Evolutionary conservation across 257 asterid genomes (phyloP), one percentile per base, ranked within the genome.

Genomic region (Solanum piurae): DNA sequence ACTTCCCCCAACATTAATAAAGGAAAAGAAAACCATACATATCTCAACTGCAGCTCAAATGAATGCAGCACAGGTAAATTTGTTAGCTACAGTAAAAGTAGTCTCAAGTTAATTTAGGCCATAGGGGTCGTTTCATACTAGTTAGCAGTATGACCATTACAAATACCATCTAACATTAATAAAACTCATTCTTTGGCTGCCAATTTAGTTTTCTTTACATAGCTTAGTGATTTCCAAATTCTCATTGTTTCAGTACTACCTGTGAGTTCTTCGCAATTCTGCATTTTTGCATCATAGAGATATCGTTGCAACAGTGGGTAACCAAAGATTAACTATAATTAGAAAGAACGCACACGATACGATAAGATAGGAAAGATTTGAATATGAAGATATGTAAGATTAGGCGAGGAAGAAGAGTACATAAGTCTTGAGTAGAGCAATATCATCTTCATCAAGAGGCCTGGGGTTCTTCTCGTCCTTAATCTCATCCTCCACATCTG

Each of bases 401-500:
- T 88, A 91, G 92, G 92, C 69, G 20, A 46, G 85, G 18, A 80
- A 18, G 29, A 49, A 44, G 37, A 84, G 55, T 91, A 93, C 98
- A 88, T 94, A 96, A 77, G 99, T 95, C 88, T 96, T 96, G 87
- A 96, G 98, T 55, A 96, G 93, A 31, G 99, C 98, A 44, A 95
- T 96, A 89, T 96, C 99, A 83, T 93, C 99, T 86, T 95, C 99
- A 82, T 96, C 99, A 44, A 95, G 96, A 20, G 99, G 98, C 80
- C 91, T 91, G 29, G 98, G 98, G 87, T 94, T 96, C 93, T 96
- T 95, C 95, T 96, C 98, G 91, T 96, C 98, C 93, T 93, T 95
- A 93, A 94, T 94, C 89, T 95, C 97, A 71, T 96, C 96, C 44
- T 96, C 98, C 14, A 91, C 87, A 12, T 95, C 98, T 29, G 68